Base-by-base conservation (phyloP, 257 asterid genomes). In the Marsdenia floribunda region DNA sequence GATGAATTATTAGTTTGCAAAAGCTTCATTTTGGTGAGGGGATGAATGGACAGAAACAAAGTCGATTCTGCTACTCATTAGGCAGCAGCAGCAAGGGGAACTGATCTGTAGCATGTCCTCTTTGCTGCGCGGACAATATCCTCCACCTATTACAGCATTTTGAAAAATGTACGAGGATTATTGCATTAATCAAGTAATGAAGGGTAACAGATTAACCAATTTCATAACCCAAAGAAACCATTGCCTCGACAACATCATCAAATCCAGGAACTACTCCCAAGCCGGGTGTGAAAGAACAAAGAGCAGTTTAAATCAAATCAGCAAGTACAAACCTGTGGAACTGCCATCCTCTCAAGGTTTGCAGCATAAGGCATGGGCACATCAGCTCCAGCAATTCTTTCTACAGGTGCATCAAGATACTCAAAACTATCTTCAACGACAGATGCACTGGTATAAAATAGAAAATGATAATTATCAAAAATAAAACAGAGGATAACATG, bases 351-450 rank as follows among this genome's bases (percentile, higher is more conserved):
- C 85, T 88, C 93, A 15, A 88, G 86, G 76, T 88, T 88, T 68
- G 90, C 88, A 19, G 93, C 90, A 74, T 88, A 88, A 74, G 93
- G 93, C 90, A 79, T 88, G 58, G 93, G 93, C 72, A 88, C 90
- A 87, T 88, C 93, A 46, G 91, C 91, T 35, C 91, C 91, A 19
- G 87, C 33, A 44, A 88, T 85, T 83, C 93, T 85, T 78, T 88
- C 93, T 71, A 88, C 87, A 3, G 91, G 88, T 37, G 93, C 91
- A 81, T 88, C 93, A 74, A 88, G 91, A 80, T 85, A 88, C 73
- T 80, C 86, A 40, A 88, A 88, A 82, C 90, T 88, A 35, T 88
- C 93, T 81, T 87, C 91, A 71, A 82, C 84, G 46, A 88, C 77
- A 40, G 88, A 77, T 71, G 93, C 90, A 73, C 93, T 88, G 88